Evolutionary conservation across 2,329 filamentous ascomycete species (phyloP).

Genomic region (Cercospora sojina): DNA sequence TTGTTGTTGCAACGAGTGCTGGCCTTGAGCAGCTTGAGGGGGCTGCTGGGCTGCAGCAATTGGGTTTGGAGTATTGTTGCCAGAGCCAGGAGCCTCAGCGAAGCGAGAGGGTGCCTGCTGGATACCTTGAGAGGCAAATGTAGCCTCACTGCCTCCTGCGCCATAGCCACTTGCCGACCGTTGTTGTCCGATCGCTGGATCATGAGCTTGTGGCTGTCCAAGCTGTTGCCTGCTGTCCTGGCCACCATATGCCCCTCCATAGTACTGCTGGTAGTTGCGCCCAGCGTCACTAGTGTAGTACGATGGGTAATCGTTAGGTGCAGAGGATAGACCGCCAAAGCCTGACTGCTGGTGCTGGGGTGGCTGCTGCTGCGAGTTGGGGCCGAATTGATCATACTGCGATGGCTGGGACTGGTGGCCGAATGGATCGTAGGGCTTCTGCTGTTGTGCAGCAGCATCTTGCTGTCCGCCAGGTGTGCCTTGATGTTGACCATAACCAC

Average conservation of each 20-base stretch:
- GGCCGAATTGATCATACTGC: slow-evolving; percentile 50
- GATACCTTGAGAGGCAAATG: slow-evolving; percentile 31
- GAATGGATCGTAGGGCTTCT: slow-evolving; percentile 88
- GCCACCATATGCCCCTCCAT: slow-evolving; percentile 57
- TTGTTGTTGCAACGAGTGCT: slow-evolving; percentile 29
- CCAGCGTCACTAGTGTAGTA: slow-evolving; percentile 80
- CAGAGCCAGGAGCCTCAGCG: slow-evolving; percentile 78
- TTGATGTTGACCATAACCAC: slow-evolving; percentile 58
- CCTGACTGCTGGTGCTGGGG: slow-evolving; percentile 59
- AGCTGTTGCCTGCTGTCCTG: slow-evolving; percentile 35
- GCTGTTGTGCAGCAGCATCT: slow-evolving; percentile 62
- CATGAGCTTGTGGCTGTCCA: slow-evolving; percentile 57
- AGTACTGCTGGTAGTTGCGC: slow-evolving; percentile 70
- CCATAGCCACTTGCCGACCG: slow-evolving; percentile 76
- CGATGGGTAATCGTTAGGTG: slow-evolving; percentile 70
- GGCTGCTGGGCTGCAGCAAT: slow-evolving; percentile 55
- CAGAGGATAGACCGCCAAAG: slow-evolving; percentile 68
- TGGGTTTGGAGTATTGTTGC: slow-evolving; percentile 87
- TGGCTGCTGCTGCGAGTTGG: slow-evolving; percentile 48
- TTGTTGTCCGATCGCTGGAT: slow-evolving; percentile 69
- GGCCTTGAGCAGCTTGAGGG: slow-evolving; percentile 44
- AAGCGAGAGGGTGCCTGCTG: slow-evolving; percentile 64
- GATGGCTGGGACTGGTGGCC: slow-evolving; percentile 65
- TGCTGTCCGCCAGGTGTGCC: slow-evolving; percentile 48
- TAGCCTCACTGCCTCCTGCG: slow-evolving; percentile 57